These are phyloP conservation scores for Houttuynia cordata DNA, from an alignment of 164 flowering plant genomes.

Conservation along the genomic window DNA sequence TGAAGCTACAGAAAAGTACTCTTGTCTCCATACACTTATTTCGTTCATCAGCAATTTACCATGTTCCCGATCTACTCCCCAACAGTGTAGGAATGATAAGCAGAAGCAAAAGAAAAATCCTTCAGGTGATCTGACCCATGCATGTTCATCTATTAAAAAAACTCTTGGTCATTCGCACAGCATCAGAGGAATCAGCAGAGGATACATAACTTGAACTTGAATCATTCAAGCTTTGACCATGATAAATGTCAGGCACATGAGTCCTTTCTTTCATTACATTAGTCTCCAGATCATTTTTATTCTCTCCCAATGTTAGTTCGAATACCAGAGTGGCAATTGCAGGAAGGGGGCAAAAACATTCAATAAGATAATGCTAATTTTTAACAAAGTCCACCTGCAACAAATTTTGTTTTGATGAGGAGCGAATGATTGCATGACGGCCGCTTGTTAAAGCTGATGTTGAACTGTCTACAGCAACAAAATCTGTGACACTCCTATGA, in stretches of 20 bases:
- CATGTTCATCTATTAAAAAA: slow-evolving; percentile 21
- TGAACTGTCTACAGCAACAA: too few relatives aligned
- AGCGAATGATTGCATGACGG: slow-evolving; percentile 1
- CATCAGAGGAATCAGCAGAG: slow-evolving; percentile 15
- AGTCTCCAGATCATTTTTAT: slow-evolving; percentile 9
- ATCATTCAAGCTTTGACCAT: slow-evolving; percentile 16
- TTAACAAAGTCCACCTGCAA: slow-evolving; percentile 11
- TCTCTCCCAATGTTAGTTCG: slow-evolving; percentile 40
- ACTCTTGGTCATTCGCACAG: slow-evolving; percentile 8
- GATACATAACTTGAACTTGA: slow-evolving; percentile 13
- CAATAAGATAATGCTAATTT: slow-evolving; percentile 33
- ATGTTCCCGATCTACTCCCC: slow-evolving; percentile 65
- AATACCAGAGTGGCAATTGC: slow-evolving; percentile 67
- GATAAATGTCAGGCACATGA: slow-evolving; percentile 6
- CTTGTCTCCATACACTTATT: slow-evolving; percentile 60
- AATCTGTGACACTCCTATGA: slow-evolving; percentile 4
- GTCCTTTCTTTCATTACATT: slow-evolving; percentile 12
- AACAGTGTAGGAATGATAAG: slow-evolving; percentile 77
- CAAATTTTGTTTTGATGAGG: slow-evolving; percentile 11
- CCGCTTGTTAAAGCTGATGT: too few relatives aligned
- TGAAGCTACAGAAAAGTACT: slow-evolving; percentile 44
- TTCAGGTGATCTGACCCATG: slow-evolving; percentile 32
- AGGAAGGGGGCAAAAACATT: slow-evolving; percentile 68
- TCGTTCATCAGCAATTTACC: slow-evolving; percentile 63
- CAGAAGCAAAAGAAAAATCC: slow-evolving; percentile 50